Base-by-base conservation (phyloP, 2,329 filamentous ascomycete species). In the Metarhizium humberi region DNA sequence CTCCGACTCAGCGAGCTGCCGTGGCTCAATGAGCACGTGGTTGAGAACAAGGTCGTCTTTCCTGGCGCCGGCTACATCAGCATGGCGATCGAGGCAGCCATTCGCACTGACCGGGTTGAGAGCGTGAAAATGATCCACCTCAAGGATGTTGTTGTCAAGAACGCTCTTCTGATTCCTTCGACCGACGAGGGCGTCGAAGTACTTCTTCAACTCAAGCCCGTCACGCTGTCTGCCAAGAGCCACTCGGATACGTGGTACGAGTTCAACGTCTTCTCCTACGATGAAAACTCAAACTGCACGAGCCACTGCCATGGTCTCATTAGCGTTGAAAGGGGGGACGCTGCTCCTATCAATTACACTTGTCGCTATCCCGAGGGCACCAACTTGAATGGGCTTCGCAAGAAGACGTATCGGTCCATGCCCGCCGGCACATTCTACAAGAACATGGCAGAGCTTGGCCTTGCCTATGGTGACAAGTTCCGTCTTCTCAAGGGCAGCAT, bases 11-110 rank as follows among this genome's bases (percentile, higher is more conserved):
- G 62, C 7, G 64, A 70, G 52, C 52, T 66, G 0, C 64, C 67
- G 1, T 73, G 71, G 71, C 52, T 73, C 3, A 55, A 53, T 2
- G 67, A 70, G 42, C 71, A 74, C 53, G 58, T 59, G 4, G 60
- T 72, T 6, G 59, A 64, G 18, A 57, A 57, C 3, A 60, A 62
- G 30, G 55, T 67, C 18, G 62, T 72, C 4, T 72, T 70, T 55
- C 71, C 71, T 1, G 64, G 57, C 8, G 67, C 70, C 3, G 70
- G 65, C 18, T 72, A 71, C 55, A 62, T 72, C 20, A 60, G 62
- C 36, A 66, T 69, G 59, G 67, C 64, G 3, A 64, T 68, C 4
- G 66, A 69, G 55, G 67, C 65, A 8, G 57, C 55, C 2, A 45
- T 59, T 10, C 59, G 59, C 29, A 59, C 58, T 29, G 56, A 60